phyloP scores from a whole-genome alignment of 495 filamentous ascomycete genomes.

The Hypoxylon lienhwacheense region DNA sequence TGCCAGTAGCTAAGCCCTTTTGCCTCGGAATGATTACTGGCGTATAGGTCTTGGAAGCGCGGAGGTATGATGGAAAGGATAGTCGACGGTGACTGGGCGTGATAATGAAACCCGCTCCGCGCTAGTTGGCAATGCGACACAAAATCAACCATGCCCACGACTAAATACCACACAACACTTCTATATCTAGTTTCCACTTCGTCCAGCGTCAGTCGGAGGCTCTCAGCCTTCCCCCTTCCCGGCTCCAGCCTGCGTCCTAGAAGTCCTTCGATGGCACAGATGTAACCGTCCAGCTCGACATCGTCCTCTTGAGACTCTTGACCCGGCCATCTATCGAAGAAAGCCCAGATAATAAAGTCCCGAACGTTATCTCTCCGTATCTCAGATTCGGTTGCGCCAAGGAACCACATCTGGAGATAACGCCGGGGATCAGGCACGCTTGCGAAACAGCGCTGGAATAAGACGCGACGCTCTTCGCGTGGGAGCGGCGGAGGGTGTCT shows the following conservation, averaged over 20 bases:
- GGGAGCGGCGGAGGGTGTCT: conserved; percentile 53
- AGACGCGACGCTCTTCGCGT: conserved; percentile 44
- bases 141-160: conserved; percentile 44
- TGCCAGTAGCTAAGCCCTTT: conserved; percentile 63
- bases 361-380: conserved; percentile 66
- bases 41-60: conserved; percentile 52
- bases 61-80: conserved; percentile 58
- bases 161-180: conserved; percentile 64
- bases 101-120: conserved; percentile 54
- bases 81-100: conserved; percentile 42
- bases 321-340: conserved; percentile 52
- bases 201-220: conserved; percentile 67
- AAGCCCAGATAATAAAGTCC: conserved; percentile 66
- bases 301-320: conserved; percentile 41
- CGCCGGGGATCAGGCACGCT: conserved; percentile 57
- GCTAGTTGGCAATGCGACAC: conserved; percentile 42
- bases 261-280: conserved; percentile 51
- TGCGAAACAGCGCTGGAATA: conserved; percentile 58
- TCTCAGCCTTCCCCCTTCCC: conserved; percentile 56
- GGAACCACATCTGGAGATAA: conserved; percentile 67
- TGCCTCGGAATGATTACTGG: conserved; percentile 47
- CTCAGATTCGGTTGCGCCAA: conserved; percentile 58
- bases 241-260: conserved; percentile 51
- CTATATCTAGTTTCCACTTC: conserved; percentile 61
- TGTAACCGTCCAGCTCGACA: conserved; percentile 61